phyloP scores from a whole-genome alignment of 805 yeast genomes.

The Yarrowia phangngaensis region DNA sequence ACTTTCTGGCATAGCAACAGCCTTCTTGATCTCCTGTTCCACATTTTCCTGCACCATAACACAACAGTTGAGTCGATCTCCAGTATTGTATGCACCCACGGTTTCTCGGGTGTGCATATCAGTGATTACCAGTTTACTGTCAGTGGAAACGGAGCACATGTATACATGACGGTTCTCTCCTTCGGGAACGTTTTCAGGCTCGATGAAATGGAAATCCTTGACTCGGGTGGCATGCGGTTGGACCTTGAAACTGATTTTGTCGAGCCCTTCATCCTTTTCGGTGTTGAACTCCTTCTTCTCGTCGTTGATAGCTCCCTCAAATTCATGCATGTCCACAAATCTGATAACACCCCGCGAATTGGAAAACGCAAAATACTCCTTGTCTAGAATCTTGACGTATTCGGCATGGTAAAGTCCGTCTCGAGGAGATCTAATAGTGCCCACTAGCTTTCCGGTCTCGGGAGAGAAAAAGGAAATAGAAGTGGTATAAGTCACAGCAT shows the following conservation, averaged over 20 bases:
- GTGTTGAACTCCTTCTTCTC: slow-evolving; percentile 36
- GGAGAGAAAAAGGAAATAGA: slow-evolving; percentile 65
- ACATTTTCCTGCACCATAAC: slow-evolving; percentile 65
- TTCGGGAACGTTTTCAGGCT: slow-evolving; percentile 21
- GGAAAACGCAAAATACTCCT: slow-evolving; percentile 58
- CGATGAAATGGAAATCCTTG: slow-evolving; percentile 60
- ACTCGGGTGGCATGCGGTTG: slow-evolving; percentile 84
- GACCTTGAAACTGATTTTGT: slow-evolving; percentile 46
- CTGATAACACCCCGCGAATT: slow-evolving; percentile 69
- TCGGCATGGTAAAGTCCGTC: slow-evolving; percentile 68
- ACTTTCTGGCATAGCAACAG: slow-evolving; percentile 50
- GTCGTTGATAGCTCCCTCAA: slow-evolving; percentile 37
- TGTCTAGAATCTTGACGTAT: slow-evolving; percentile 43
- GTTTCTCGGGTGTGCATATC: slow-evolving; percentile 65
- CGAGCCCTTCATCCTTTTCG: slow-evolving; percentile 31
- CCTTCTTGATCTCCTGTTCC: slow-evolving; percentile 80
- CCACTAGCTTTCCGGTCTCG: slow-evolving; percentile 53
- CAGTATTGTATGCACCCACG: slow-evolving; percentile 83
- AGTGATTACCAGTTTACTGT: slow-evolving; percentile 92
- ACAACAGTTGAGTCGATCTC: slow-evolving; percentile 87
- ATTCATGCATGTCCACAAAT: slow-evolving; percentile 44
- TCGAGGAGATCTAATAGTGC: slow-evolving; percentile 44
- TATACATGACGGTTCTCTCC: slow-evolving; percentile 47
- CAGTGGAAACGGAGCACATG: slow-evolving; percentile 81
- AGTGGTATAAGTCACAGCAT: slow-evolving; percentile 68